Evolutionary conservation across 257 asterid genomes (phyloP).

Genomic region (Rehmannia glutinosa): DNA sequence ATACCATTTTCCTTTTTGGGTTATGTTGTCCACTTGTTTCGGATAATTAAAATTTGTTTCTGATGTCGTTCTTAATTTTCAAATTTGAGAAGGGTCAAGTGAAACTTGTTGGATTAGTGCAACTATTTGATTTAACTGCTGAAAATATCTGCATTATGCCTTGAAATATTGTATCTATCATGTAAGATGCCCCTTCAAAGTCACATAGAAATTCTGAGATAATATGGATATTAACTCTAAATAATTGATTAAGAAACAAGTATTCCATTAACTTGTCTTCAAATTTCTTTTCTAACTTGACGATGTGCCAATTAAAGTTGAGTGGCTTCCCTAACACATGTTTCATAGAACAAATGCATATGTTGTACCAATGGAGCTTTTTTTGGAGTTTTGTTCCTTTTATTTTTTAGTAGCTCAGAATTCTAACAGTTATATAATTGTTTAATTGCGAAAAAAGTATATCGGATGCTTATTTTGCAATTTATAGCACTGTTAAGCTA

Average conservation of each 20-base stretch:
- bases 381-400: too few relatives aligned
- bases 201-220: not conserved
- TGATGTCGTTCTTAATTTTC: not conserved
- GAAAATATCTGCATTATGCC: not conserved
- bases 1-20: not conserved
- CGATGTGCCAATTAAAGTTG: not conserved
- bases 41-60: not conserved
- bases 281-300: not conserved
- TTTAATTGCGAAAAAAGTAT: too few relatives aligned
- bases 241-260: not conserved
- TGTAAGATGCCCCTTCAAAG: not conserved
- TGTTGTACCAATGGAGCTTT: too few relatives aligned
- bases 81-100: not conserved
- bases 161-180: not conserved
- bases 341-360: not conserved
- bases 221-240: not conserved
- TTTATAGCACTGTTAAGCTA: too few relatives aligned
- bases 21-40: not conserved
- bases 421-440: too few relatives aligned
- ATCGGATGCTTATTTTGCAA: too few relatives aligned
- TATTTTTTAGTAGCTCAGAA: too few relatives aligned
- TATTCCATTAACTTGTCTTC: not conserved
- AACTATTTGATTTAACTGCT: not conserved
- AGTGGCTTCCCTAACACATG: not conserved
- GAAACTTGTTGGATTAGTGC: not conserved